These are phyloP conservation scores for Quercus cerris DNA, from an alignment of 306 rosid genomes.

Conservation along the genomic window DNA sequence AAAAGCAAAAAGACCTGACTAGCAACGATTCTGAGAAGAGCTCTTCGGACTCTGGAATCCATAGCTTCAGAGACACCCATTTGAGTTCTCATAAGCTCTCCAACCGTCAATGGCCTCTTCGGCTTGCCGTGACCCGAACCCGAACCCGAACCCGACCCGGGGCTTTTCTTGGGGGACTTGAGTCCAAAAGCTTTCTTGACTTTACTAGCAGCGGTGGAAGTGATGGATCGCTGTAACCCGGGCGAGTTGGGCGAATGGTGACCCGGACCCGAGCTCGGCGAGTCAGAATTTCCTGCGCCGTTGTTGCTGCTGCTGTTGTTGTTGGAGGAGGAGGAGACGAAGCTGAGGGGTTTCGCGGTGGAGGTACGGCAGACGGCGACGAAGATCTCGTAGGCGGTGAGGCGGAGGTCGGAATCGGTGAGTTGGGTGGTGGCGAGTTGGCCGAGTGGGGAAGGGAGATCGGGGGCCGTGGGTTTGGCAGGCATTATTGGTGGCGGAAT, in stretches of 20 bases:
- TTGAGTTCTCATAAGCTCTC: conserved; percentile 93
- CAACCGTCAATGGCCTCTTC: conserved; percentile 74
- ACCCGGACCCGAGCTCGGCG: conserved; percentile 33
- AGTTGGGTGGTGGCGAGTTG: conserved; percentile 55
- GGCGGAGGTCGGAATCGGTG: conserved; percentile 73
- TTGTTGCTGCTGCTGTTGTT: no score
- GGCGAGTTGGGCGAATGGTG: conserved; percentile 54
- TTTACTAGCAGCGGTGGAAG: conserved; percentile 96
- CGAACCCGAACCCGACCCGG: conserved; percentile 50
- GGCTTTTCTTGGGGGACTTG: conserved; percentile 76
- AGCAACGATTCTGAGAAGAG: conserved; percentile 86
- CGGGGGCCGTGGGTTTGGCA: conserved; percentile 34
- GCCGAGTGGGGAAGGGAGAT: conserved; percentile 88
- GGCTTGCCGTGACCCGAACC: conserved; percentile 60
- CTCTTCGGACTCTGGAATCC: conserved; percentile 90
- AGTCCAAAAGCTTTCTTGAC: conserved; percentile 93
- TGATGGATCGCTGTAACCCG: conserved; percentile 79
- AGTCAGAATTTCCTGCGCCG: conserved; percentile 26
- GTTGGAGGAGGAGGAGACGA: conserved; percentile 20
- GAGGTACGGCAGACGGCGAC: conserved; percentile 91
- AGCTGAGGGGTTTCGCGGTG: conserved; percentile 67
- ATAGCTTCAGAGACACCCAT: conserved; percentile 91
- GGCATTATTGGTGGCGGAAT: conserved; percentile 17
- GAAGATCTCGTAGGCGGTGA: conserved; percentile 96
- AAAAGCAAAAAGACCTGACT: conserved; percentile 59